These are phyloP conservation scores for Cystofilobasidium macerans DNA, from an alignment of 768 basidiomycete species.

Conservation along the genomic window DNA sequence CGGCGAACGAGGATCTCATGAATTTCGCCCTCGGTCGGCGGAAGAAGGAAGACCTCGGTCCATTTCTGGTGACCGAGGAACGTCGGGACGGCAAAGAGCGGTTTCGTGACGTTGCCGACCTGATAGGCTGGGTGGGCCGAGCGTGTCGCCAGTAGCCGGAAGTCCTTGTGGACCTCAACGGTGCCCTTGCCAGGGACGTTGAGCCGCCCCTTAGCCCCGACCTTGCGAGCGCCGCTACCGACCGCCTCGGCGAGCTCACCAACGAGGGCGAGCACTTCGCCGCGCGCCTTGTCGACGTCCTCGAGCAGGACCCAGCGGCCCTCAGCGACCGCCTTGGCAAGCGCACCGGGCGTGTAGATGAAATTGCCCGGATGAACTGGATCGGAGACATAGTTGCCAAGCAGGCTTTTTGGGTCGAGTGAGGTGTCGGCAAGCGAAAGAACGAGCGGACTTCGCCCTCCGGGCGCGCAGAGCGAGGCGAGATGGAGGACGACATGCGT, in stretches of 20 bases:
- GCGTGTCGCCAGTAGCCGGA: background rate
- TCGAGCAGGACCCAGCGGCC: slow-evolving; percentile 89
- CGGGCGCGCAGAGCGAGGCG: slow-evolving; percentile 53
- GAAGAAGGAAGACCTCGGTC: slow-evolving; percentile 52
- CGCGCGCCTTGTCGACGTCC: slow-evolving; percentile 81
- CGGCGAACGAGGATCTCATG: slow-evolving; percentile 54
- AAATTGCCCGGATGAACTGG: slow-evolving; percentile 71
- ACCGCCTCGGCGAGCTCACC: slow-evolving; percentile 67
- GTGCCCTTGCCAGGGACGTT: slow-evolving; percentile 50
- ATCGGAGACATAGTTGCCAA: slow-evolving; percentile 89
- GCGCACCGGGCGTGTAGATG: slow-evolving; percentile 90
- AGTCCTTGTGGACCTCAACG: slow-evolving; percentile 5
- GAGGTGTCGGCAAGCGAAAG: slow-evolving; percentile 92
- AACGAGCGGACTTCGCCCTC: slow-evolving; percentile 52
- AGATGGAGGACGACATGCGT: slow-evolving; percentile 67
- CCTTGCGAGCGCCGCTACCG: slow-evolving; percentile 51
- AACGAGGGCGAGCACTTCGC: slow-evolving; percentile 76
- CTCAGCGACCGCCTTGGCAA: slow-evolving; percentile 76
- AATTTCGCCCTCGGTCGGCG: slow-evolving; percentile 59
- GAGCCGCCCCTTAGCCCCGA: slow-evolving; percentile 52
- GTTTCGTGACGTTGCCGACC: slow-evolving; percentile 30
- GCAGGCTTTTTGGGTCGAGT: slow-evolving; percentile 78
- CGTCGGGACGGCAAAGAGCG: slow-evolving; percentile 46
- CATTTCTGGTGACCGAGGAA: slow-evolving; percentile 86
- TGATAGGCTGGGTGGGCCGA: slow-evolving; percentile 32